phyloP scores from a whole-genome alignment of 208 protist species.

The Crithidia acanthocephali region DNA sequence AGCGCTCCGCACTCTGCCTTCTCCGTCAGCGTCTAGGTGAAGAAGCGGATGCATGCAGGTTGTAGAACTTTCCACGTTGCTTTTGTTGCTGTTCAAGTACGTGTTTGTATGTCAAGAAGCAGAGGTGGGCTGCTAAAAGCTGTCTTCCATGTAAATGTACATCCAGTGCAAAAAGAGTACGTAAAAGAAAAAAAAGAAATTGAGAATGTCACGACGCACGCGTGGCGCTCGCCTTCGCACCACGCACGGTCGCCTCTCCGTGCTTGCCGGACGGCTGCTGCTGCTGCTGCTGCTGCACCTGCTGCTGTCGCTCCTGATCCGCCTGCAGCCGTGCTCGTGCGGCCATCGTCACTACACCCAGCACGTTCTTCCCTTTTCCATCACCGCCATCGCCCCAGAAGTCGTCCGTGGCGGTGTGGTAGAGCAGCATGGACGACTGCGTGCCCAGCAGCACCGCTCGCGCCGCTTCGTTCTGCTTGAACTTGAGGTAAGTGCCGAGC shows the following conservation, averaged over 20 bases:
- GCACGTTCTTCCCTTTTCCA: conserved; percentile 82
- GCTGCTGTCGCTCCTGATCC: conserved; percentile 41
- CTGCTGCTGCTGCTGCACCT: conserved; percentile 13
- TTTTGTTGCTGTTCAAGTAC: no score
- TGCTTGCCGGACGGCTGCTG: conserved; percentile 3
- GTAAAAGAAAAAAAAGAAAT: no score
- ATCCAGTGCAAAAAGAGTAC: no score
- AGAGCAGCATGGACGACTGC: conserved; percentile 63
- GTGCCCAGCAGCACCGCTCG: conserved; percentile 67
- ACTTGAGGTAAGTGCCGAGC: conserved; percentile 89
- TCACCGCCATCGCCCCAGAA: conserved; percentile 90
- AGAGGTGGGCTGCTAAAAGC: no score
- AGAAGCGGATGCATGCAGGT: no score
- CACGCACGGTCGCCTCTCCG: background rate
- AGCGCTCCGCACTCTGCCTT: no score
- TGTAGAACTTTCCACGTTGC: no score
- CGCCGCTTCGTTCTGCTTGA: conserved; percentile 82
- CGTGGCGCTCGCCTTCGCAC: background rate
- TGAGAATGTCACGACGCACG: background rate
- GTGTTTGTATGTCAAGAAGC: no score
- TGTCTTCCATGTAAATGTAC: no score
- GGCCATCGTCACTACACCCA: conserved; percentile 84
- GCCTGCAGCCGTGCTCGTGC: conserved; percentile 54
- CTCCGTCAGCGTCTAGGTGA: no score
- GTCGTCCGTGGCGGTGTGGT: conserved; percentile 80